Evolutionary conservation across 257 asterid genomes (phyloP), one percentile per base, ranked within the genome.

Genomic region (Lithospermum erythrorhizon): DNA sequence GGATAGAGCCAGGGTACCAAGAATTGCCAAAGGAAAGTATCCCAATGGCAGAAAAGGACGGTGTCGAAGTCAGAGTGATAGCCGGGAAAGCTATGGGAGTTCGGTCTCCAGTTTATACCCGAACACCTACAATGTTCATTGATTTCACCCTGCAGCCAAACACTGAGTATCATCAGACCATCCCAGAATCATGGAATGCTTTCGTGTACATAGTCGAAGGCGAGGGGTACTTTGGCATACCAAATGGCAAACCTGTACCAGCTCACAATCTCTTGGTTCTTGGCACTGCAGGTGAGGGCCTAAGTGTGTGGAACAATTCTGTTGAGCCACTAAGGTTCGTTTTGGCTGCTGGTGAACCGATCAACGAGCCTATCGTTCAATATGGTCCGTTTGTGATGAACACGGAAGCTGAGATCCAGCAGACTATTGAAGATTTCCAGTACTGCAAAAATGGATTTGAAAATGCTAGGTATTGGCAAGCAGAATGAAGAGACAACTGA

Each of bases 321-420:
- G 68, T 80, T 2, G 58, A 53, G 62, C 59, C 81, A 29, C 63
- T 90, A 74, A 82, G 93, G 74, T 87, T 87, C 68, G 74, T 90
- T 55, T 55, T 90, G 72, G 79, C 86, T 6, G 93, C 82, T 9
- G 98, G 98, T 30, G 72, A 82, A 69, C 98, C 98, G n/a, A 69
- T 87, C 18, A 81, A 81, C 35, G 98, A 90, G 58, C 93, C 96
- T 1, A 91, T 90, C 16, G 94, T 76, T 57, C 95, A 85, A 71
- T 82, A 84, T 53, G 98, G 98, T 58, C 98, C 98, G 9, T 90
- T 90, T 75, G 98, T 90, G 77, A 90, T 90, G 98, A 90, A 87
- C 78, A 79, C 98, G 9, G 84, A 88, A 53, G 94, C 83, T 58
- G 94, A 90, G 59, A 87, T 87, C 25, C 87, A 87, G 47, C 76